Conservation (phyloP, 2,329 filamentous ascomycete genomes). For the Ophioceras dolichostomum region DNA sequence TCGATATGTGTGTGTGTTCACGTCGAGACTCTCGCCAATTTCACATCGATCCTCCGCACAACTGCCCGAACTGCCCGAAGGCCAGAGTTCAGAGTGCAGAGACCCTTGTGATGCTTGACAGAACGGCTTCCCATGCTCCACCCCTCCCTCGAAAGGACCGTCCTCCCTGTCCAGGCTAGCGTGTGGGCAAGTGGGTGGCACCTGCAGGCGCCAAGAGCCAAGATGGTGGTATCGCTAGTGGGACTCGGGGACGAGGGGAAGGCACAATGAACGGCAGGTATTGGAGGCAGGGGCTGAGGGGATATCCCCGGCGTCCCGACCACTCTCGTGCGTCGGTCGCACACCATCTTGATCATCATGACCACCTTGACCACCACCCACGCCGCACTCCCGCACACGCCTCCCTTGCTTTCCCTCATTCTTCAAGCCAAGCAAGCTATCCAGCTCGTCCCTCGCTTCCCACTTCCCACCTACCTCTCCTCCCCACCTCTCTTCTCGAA, state of each 20-base stretch:
- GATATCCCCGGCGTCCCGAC: not conserved
- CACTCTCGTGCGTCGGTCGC: not conserved
- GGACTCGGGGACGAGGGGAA: not conserved
- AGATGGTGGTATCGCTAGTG: no score
- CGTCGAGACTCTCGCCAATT: not conserved
- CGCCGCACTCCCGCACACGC: not conserved
- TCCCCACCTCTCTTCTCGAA: no score
- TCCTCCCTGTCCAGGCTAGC: not conserved
- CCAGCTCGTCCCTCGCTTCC: not conserved
- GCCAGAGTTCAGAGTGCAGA: no score
- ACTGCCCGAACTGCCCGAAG: not conserved
- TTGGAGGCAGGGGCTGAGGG: not conserved
- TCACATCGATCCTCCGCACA: not conserved
- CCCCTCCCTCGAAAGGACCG: not conserved
- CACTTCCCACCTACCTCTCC: not conserved
- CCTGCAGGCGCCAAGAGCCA: no score
- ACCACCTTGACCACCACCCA: not conserved
- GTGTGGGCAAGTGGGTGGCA: not conserved
- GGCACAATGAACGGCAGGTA: not conserved
- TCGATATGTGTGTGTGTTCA: not conserved
- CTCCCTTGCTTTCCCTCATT: no score
- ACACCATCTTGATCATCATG: not conserved
- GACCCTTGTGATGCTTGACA: no score
- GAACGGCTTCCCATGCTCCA: no score
- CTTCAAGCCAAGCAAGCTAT: not conserved